Evolutionary conservation across 2,329 filamentous ascomycete genomes (phyloP).

Genomic region (Coniochaeta prunicola): DNA sequence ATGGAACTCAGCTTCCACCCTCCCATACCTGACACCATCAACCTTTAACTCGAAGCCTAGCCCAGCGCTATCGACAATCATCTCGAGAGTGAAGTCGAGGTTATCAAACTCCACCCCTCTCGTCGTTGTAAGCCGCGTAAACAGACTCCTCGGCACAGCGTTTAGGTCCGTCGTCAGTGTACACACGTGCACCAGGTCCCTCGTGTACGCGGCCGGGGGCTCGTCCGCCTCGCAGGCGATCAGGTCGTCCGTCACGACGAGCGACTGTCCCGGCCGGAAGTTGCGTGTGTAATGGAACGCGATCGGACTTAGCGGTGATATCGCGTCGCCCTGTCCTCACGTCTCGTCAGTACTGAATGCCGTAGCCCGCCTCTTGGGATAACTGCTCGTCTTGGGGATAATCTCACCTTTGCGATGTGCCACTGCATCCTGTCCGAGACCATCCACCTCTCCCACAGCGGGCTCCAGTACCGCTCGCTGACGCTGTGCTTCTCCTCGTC

Average conservation of each 20-base stretch:
- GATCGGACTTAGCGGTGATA: constrained; percentile 67
- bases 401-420: constrained; percentile 68
- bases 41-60: constrained; percentile 73
- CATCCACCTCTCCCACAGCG: constrained; percentile 77
- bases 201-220: constrained; percentile 52
- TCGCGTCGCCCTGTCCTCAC: constrained; percentile 54
- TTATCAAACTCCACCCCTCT: constrained; percentile 77
- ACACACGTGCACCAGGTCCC: constrained; percentile 64
- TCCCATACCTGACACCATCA: constrained; percentile 68
- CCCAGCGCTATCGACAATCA: constrained; percentile 73
- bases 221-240: constrained; percentile 67
- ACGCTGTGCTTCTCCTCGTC: constrained; percentile 69
- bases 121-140: constrained; percentile 70
- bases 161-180: constrained; percentile 74
- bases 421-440: constrained; percentile 78
- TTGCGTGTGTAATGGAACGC: constrained; percentile 83
- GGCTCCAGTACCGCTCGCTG: constrained; percentile 70
- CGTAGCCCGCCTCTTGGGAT: not conserved
- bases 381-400: not conserved
- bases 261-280: constrained; percentile 70
- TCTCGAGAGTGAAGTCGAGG: constrained; percentile 73
- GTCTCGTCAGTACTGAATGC: not conserved
- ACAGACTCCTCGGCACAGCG: constrained; percentile 65
- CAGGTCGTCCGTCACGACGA: constrained; percentile 72
- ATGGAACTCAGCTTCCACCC: constrained; percentile 73